Evolutionary conservation across 2,329 filamentous ascomycete species (phyloP), one percentile per base, ranked within the genome.

Genomic region (Cordyceps pruinosa): DNA sequence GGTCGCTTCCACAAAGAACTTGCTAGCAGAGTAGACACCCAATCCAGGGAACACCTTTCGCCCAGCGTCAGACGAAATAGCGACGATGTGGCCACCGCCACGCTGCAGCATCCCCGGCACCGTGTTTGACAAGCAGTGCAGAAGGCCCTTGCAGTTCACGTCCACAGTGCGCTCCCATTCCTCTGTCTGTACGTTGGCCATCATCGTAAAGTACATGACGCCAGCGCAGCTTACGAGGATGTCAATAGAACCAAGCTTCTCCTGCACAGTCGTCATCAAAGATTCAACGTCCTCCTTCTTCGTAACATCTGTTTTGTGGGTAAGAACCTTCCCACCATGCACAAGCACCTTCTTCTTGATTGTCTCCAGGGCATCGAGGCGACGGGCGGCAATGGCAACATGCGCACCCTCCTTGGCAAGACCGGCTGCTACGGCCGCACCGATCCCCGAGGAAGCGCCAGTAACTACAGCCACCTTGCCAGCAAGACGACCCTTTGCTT

Each of bases 171-270:
- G 86, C 61, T 91, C 85, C 89, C 89, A 93, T 65, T 93, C 85
- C 5, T 89, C 86, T 0, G 77, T 81, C 61, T 87, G 80, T 17
- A 76, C 80, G 67, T 91, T 92, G 57, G 85, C 83, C 89, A 93
- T 92, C 84, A 92, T 85, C 56, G 89, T 92, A 72, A 85, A 93
- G 74, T 93, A 93, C 89, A 93, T 93, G 67, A 93, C 89, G 35
- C 89, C 89, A 0, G 89, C 89, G 66, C 88, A 90, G 41, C 84
- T 84, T 50, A 93, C 83, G n/a, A 93, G 79, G 52, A 92, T 88
- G 67, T 93, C 89, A 45, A 92, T 77, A 0, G 85, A 82, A 0
- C 88, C 89, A 0, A 92, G 83, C 63, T 85, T 75, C 46, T 81
- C 77, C 26, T 75, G 75, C 1, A 87, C 77, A 0, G 80, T 75